Conservation (phyloP, 345 rosid genomes). For the Nasturtium officinale region DNA sequence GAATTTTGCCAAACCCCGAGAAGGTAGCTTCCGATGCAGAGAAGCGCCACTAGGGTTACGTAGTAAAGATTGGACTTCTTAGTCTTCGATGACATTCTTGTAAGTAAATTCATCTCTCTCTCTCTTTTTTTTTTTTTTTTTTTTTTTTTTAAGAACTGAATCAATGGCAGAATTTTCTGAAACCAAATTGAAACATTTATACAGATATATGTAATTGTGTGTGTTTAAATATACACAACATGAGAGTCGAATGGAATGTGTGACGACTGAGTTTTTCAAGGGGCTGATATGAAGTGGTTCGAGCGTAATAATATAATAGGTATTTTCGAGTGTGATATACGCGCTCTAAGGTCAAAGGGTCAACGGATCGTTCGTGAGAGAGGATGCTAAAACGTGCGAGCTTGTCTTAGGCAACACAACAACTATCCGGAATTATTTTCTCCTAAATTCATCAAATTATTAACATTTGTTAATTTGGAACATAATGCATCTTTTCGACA, state of each 20-base stretch:
- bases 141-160: background rate
- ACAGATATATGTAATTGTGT: background rate
- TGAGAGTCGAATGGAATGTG: slow-evolving; percentile 30
- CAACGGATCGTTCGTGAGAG: slow-evolving; percentile 32
- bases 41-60: slow-evolving; percentile 45
- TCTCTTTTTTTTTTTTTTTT: no score
- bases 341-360: slow-evolving; percentile 30
- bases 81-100: slow-evolving; percentile 41
- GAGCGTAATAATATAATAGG: no score
- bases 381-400: slow-evolving; percentile 38
- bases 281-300: slow-evolving; percentile 44
- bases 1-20: slow-evolving; percentile 58
- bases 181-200: slow-evolving; percentile 22
- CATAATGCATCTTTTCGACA: background rate
- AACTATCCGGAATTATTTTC: background rate
- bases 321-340: slow-evolving; percentile 26
- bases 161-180: background rate
- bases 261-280: slow-evolving; percentile 34
- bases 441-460: background rate
- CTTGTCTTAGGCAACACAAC: slow-evolving; percentile 29
- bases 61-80: slow-evolving; percentile 55
- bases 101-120: slow-evolving; percentile 37
- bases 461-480: background rate
- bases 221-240: background rate
- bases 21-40: slow-evolving; percentile 59